Evolutionary conservation across 2,329 filamentous ascomycete genomes (phyloP).

Genomic region (Ascomycota sp.): DNA sequence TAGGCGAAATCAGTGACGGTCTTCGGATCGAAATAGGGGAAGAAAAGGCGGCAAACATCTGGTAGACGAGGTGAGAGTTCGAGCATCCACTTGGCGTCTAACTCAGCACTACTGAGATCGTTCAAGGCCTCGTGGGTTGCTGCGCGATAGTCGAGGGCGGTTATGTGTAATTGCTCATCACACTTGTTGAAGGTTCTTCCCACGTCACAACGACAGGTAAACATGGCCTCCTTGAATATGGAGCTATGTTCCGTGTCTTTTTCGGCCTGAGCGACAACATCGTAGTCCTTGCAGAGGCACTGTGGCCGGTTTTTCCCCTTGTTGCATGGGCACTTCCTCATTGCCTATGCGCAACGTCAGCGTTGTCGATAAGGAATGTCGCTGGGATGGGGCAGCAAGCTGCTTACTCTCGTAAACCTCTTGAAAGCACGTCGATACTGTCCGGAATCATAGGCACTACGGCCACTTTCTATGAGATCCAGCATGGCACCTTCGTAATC

Average conservation of each 20-base stretch:
- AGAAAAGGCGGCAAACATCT: conserved; percentile 11
- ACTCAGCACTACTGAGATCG: conserved; percentile 16
- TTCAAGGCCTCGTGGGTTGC: conserved; percentile 18
- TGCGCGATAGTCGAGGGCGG: conserved; percentile 20
- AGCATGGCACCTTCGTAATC: too few species aligned
- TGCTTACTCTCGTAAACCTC: conserved; percentile 17
- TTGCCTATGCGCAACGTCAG: conserved; percentile 9
- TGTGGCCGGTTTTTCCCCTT: conserved; percentile 14
- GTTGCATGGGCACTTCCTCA: conserved; percentile 15
- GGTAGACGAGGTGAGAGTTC: conserved; percentile 19
- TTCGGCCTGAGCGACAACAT: conserved; percentile 11
- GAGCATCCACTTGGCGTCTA: conserved; percentile 21
- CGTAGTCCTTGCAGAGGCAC: conserved; percentile 19
- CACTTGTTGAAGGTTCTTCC: conserved; percentile 19
- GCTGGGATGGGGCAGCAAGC: conserved; percentile 6
- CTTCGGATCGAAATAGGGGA: not conserved
- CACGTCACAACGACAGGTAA: conserved; percentile 16
- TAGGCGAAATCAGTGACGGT: conserved; percentile 5
- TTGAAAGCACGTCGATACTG: too few species aligned
- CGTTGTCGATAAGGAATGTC: not conserved
- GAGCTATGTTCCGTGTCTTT: too few species aligned
- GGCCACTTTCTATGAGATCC: too few species aligned
- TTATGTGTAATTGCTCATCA: conserved; percentile 15
- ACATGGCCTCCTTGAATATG: conserved; percentile 22
- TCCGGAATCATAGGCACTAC: too few species aligned